Evolutionary conservation across 495 filamentous ascomycete genomes (phyloP), one percentile per base, ranked within the genome.

Genomic region (Neurospora sp.): DNA sequence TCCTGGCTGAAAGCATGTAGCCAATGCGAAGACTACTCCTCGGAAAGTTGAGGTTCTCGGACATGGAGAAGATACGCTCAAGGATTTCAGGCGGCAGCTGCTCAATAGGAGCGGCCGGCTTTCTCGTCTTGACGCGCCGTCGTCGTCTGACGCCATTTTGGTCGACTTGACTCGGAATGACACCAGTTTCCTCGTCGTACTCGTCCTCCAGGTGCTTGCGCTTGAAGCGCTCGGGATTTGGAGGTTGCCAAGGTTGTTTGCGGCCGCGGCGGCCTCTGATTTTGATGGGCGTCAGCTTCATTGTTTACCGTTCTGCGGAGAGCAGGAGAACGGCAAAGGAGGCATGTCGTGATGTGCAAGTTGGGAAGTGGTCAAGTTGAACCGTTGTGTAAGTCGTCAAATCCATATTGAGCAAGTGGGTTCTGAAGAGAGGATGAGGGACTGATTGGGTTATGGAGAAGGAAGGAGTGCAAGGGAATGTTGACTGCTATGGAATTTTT

Each of bases 41-140:
- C 2, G 83, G 73, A 8, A 85, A 75, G 71, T 82, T 79, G 69
- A 79, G 22, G 65, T 85, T 84, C 70, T 76, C 76, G 14, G 81
- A 84, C 37, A 80, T 61, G 75, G 76, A 73, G 22, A 83, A 78
- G 71, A 85, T 84, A 3, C 45, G 76, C 75, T 84, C 82, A n/a
- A 85, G 77, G 20, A 85, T 76, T 72, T 85, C 83, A 39, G 78
- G 68, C 1, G 83, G 83, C 12, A 85, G 72, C 39, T 69, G 74
- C 76, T 84, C 82, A 6, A 85, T 74, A 20, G 68, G 68, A 0
- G 82, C 80, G 1, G 77, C 76, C 10, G 61, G 68, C 45, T 74
- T 77, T 69, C 69, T 74, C 8, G 71, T 53, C 48, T 74, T 76
- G 68, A 59, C 69, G 9, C 69, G 71, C 3, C 70, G 68, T 7